phyloP scores from a whole-genome alignment of 805 yeast species.

The Clavispora santaluciae region DNA sequence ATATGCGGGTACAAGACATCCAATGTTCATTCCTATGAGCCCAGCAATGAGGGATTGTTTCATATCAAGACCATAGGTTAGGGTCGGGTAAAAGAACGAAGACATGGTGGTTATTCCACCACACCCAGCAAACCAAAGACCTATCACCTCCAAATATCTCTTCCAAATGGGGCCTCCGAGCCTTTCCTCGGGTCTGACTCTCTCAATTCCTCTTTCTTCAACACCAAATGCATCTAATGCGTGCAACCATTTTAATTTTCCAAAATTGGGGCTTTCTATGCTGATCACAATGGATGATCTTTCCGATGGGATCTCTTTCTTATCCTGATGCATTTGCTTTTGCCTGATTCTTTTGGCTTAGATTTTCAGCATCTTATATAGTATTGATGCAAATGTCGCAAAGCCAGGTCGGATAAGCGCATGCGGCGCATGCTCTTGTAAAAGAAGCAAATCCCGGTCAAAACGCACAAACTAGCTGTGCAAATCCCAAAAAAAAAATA shows the following conservation, averaged over 20 bases:
- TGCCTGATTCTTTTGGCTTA: neutral
- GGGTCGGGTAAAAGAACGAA: slow-evolving; percentile 30
- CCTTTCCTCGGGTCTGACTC: slow-evolving; percentile 28
- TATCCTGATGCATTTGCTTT: neutral
- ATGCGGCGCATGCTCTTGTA: no score
- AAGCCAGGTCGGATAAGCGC: slow-evolving; percentile 4
- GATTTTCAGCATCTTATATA: neutral
- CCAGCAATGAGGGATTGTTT: slow-evolving; percentile 28
- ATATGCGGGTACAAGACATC: slow-evolving; percentile 36
- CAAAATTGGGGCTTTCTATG: neutral
- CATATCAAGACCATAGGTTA: slow-evolving; percentile 23
- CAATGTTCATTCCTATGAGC: slow-evolving; percentile 23
- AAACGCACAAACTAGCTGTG: no score
- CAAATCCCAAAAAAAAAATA: no score
- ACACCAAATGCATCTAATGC: slow-evolving; percentile 19
- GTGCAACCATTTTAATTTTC: slow-evolving; percentile 4
- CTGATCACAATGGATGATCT: neutral
- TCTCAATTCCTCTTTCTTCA: slow-evolving; percentile 32
- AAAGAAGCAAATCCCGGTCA: no score
- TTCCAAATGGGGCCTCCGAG: slow-evolving; percentile 5
- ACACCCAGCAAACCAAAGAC: slow-evolving; percentile 37
- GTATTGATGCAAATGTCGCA: slow-evolving; percentile 3
- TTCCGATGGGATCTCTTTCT: neutral
- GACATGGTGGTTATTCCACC: slow-evolving; percentile 38
- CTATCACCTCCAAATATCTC: slow-evolving; percentile 28